Evolutionary conservation across 2,329 filamentous ascomycete genomes (phyloP).

Genomic region (Botryotinia narcissicola): DNA sequence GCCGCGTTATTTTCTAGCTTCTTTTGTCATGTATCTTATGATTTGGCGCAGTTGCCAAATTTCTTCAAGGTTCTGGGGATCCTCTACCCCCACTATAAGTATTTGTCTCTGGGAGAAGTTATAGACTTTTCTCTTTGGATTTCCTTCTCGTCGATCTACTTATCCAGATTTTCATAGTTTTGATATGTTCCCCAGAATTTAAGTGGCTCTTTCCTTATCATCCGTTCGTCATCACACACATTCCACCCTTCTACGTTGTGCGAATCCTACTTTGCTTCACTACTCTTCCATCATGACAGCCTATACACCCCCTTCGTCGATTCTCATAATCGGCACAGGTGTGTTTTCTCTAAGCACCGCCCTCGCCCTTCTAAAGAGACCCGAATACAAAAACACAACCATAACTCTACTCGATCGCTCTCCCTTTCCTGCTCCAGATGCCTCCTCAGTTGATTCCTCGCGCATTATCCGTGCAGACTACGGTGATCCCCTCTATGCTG

Average conservation of each 20-base stretch:
- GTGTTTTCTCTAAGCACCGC: conserved; percentile 64
- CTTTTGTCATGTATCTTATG: conserved; percentile 3
- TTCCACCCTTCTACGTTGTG: background rate
- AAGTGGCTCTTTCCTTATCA: background rate
- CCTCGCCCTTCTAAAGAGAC: conserved; percentile 63
- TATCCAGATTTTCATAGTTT: background rate
- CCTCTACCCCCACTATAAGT: conserved; percentile 12
- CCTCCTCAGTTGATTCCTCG: conserved; percentile 60
- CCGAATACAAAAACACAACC: conserved; percentile 48
- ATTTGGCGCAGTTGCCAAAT: conserved; percentile 1
- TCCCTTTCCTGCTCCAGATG: conserved; percentile 57
- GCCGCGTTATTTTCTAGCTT: background rate
- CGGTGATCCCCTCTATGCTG: conserved; percentile 71
- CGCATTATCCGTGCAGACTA: conserved; percentile 74
- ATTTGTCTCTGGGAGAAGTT: background rate
- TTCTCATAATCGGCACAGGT: conserved; percentile 65
- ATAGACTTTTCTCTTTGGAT: background rate
- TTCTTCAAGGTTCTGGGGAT: background rate
- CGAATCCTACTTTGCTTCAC: background rate
- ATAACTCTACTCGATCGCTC: conserved; percentile 62
- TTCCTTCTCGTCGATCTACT: background rate
- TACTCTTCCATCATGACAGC: conserved; percentile 4
- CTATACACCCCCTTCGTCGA: conserved; percentile 42
- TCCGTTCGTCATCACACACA: background rate
- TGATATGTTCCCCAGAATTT: background rate